Percentiles rank a stretch among this genome's conserved stretches.
Evolutionary conservation across 805 yeast species (phyloP).

Genomic region (Hyphopichia homilentoma): DNA sequence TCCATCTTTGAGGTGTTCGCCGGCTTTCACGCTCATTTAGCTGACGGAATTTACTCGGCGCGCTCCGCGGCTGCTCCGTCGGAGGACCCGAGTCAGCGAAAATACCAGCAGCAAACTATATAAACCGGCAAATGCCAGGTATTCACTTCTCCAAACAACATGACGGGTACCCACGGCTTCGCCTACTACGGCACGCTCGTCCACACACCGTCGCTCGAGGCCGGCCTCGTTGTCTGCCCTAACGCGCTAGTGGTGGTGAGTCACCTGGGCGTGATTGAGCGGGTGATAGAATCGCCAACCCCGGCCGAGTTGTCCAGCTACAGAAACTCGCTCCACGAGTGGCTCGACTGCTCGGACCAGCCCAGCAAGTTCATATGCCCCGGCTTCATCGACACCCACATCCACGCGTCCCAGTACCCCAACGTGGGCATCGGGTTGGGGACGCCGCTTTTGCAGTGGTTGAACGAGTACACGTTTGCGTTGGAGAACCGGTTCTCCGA

Average conservation of each 20-base stretch:
- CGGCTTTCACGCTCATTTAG: no score
- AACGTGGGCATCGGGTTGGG: slow-evolving; percentile 68
- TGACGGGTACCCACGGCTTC: no score
- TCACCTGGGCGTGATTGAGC: slow-evolving; percentile 49
- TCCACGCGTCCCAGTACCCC: slow-evolving; percentile 44
- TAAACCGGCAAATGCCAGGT: no score
- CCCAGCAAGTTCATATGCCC: slow-evolving; percentile 59
- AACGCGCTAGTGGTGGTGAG: slow-evolving; percentile 64
- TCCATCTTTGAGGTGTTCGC: no score
- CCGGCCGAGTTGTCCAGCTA: slow-evolving; percentile 12
- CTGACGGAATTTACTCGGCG: no score
- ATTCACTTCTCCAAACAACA: no score
- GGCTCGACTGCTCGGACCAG: slow-evolving; percentile 25
- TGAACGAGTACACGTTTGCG: slow-evolving; percentile 83
- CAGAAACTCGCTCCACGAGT: neutral
- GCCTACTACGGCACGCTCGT: slow-evolving; percentile 78
- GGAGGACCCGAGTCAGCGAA: no score
- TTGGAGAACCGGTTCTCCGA: slow-evolving; percentile 66
- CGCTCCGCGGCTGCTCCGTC: no score
- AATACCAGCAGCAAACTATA: no score
- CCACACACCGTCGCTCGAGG: slow-evolving; percentile 63
- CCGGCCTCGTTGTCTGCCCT: slow-evolving; percentile 48
- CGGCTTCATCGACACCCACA: slow-evolving; percentile 44
- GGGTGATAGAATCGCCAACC: slow-evolving; percentile 16
- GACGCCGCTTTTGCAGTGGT: slow-evolving; percentile 85